Base-by-base conservation (phyloP, 2,329 filamentous ascomycete species). In the Bimuria novae-zelandiae region DNA sequence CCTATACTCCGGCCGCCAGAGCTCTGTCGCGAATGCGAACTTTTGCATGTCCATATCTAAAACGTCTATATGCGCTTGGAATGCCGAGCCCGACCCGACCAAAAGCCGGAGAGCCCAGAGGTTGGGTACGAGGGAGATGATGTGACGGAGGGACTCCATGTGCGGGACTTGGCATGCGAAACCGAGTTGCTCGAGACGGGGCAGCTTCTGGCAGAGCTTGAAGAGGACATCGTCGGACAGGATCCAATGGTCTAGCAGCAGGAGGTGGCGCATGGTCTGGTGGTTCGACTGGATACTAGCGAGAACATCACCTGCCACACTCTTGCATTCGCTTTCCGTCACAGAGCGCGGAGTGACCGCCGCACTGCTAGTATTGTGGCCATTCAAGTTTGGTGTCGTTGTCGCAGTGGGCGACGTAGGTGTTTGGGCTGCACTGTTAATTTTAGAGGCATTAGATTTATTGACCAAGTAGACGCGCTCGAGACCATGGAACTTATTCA, bases 141-240 rank as follows among this genome's bases (percentile, higher is more conserved):
- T 62, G 21, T 67, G 55, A 6, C 70, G 69, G 6, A 77, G 51
- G 1, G 64, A 63, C 12, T 71, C 67, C 16, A 71, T 51, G 74
- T 56, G 82, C 69, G 52, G 84, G 78, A 85, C 82, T 82, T 78
- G 72, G 14, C 81, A 73, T 7, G 81, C 78, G 19, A 85, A 70
- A 22, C 77, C 82, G 1, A 87, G 71, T 60, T 87, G 83, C 55
- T 85, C 82, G 12, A 87, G 71, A 48, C 84, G 77, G 0, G 84
- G 82, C 52, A 82, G 84, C 8, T 71, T 71, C 44, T 80, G 78
- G 27, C 83, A 79, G 6, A 86, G 69, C 7, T 78, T 77, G 27
- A 76, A 76, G 7, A 86, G 70, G 4, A 80, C 73, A 1, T 74
- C 66, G 2, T 76, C 72, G 14, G 77, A 76, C 2, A 86, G 74